Conservation (phyloP, 1,284 basidiomycete species). For the Cutaneotrichosporon sp. region DNA sequence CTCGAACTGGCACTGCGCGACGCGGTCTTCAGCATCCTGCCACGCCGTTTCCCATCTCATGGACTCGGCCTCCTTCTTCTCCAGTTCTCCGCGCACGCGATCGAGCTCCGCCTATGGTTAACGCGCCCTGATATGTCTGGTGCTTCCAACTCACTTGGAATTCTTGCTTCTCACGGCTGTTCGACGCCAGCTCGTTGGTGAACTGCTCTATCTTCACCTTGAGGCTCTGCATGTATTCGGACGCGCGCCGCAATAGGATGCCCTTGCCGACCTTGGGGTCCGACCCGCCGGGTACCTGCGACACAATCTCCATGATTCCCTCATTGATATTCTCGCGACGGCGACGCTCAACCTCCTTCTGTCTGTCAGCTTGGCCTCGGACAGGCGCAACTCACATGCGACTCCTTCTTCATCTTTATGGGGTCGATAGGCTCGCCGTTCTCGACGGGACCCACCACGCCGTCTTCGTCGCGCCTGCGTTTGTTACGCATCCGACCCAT, state of each 20-base stretch:
- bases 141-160: slow-evolving; percentile 9
- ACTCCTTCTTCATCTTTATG: slow-evolving; percentile 40
- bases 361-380: background rate
- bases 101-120: slow-evolving; percentile 23
- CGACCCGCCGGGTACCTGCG: slow-evolving; percentile 73
- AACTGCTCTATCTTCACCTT: slow-evolving; percentile 21
- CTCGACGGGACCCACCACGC: slow-evolving; percentile 19
- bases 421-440: slow-evolving; percentile 30
- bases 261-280: slow-evolving; percentile 41
- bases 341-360: slow-evolving; percentile 97
- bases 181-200: slow-evolving; percentile 23
- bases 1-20: slow-evolving; percentile 35
- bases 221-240: slow-evolving; percentile 31
- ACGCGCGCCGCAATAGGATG: slow-evolving; percentile 31
- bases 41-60: slow-evolving; percentile 36
- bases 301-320: slow-evolving; percentile 85
- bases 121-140: background rate
- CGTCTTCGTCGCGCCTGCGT: slow-evolving; percentile 20
- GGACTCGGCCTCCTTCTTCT: slow-evolving; percentile 31
- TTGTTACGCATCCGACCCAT: slow-evolving; percentile 3
- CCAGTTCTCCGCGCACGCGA: slow-evolving; percentile 17
- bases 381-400: slow-evolving; percentile 33
- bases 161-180: slow-evolving; percentile 25
- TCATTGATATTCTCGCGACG: slow-evolving; percentile 92
- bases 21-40: slow-evolving; percentile 43